Evolutionary conservation across 176 grass and related monocot genomes (phyloP).

Genomic region (Lolium rigidum): DNA sequence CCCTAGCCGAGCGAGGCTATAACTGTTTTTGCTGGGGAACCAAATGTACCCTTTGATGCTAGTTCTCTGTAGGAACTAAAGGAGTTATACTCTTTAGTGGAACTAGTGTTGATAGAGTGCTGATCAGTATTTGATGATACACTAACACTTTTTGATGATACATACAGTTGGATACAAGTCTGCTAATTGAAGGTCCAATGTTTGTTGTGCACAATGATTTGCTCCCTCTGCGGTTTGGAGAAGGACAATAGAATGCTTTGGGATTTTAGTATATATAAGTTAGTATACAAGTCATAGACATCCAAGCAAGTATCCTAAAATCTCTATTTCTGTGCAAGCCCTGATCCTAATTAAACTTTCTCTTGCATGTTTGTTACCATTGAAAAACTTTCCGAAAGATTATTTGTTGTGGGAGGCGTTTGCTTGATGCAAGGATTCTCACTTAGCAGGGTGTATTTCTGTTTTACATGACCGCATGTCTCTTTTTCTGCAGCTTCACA

Average conservation of each 20-base stretch:
- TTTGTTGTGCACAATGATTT: not conserved
- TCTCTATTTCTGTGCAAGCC: not conserved
- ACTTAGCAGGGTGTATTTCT: not conserved
- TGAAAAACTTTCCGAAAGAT: not conserved
- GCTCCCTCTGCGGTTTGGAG: not conserved
- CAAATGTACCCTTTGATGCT: no score
- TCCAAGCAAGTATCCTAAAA: not conserved
- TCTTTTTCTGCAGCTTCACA: constrained; percentile 67
- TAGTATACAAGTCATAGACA: not conserved
- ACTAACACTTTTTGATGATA: not conserved
- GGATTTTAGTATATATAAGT: not conserved
- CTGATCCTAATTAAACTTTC: constrained; percentile 6
- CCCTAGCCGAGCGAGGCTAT: no score
- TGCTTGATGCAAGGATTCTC: not conserved
- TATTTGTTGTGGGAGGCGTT: not conserved
- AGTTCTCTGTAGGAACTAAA: not conserved
- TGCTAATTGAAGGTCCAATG: not conserved
- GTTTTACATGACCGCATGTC: not conserved
- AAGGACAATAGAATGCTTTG: not conserved
- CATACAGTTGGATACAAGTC: not conserved
- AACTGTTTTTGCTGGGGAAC: no score
- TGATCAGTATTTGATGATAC: not conserved
- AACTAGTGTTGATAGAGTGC: not conserved
- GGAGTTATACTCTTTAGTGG: not conserved
- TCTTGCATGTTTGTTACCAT: constrained; percentile 1